These are phyloP conservation scores for Cercospora janseana DNA, from an alignment of 2,329 filamentous ascomycete species.

Conservation along the genomic window DNA sequence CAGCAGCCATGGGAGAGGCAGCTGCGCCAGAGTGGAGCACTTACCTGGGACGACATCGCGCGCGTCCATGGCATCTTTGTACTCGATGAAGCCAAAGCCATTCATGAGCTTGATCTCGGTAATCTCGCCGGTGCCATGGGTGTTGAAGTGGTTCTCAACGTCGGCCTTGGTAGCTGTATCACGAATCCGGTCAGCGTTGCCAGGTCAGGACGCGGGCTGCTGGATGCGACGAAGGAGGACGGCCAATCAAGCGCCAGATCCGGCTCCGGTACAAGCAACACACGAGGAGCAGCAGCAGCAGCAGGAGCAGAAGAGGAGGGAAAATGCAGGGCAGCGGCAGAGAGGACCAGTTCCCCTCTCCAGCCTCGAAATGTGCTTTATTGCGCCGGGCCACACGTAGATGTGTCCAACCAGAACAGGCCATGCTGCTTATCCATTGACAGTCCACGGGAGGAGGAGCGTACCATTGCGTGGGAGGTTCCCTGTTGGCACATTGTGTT, in stretches of 20 bases:
- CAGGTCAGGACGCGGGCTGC: slow-evolving; percentile 28
- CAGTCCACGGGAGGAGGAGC: slow-evolving; percentile 41
- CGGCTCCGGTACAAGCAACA: slow-evolving; percentile 29
- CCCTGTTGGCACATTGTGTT: slow-evolving; percentile 47
- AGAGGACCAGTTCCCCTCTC: slow-evolving; percentile 25
- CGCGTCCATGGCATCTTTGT: slow-evolving; percentile 97
- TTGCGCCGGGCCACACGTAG: slow-evolving; percentile 20
- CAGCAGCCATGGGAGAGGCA: slow-evolving; percentile 16
- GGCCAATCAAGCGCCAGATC: slow-evolving; percentile 28
- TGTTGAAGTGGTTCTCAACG: slow-evolving; percentile 91
- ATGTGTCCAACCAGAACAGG: slow-evolving; percentile 23
- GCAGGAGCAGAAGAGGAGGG: slow-evolving; percentile 14
- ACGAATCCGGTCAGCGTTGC: slow-evolving; percentile 49
- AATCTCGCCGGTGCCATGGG: slow-evolving; percentile 94
- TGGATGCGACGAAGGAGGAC: slow-evolving; percentile 13
- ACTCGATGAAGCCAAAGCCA: slow-evolving; percentile 99
- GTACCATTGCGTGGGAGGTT: slow-evolving; percentile 95
- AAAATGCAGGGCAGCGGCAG: slow-evolving; percentile 17
- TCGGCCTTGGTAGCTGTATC: slow-evolving; percentile 88
- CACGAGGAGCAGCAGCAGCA: slow-evolving; percentile 15
- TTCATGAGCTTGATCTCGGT: slow-evolving; percentile 99
- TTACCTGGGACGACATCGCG: slow-evolving; percentile 97
- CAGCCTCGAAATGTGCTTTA: slow-evolving; percentile 17
- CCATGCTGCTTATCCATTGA: slow-evolving; percentile 30
- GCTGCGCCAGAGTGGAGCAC: slow-evolving; percentile 35